Evolutionary conservation across 345 rosid species (phyloP).

Genomic region (Nephelium lappaceum): DNA sequence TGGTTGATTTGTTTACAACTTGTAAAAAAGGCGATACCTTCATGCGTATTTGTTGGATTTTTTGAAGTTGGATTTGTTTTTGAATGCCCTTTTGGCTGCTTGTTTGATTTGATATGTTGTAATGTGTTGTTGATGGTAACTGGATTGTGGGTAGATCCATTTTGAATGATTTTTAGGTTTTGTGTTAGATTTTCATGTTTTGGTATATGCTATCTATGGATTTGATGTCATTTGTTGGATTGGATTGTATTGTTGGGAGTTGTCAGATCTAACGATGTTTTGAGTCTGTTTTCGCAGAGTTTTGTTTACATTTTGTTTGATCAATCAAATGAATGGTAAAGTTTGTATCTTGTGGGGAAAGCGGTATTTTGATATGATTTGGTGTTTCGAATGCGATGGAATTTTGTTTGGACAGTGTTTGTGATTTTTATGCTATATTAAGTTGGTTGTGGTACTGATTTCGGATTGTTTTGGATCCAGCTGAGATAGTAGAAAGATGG

Average conservation of each 20-base stretch:
- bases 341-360: not conserved
- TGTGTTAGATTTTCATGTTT: not conserved
- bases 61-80: not conserved
- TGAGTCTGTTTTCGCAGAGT: not conserved
- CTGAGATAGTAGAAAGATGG: conserved; percentile 45
- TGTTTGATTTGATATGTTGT: not conserved
- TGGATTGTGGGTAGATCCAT: not conserved
- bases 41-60: not conserved
- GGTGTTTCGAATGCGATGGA: not conserved
- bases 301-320: not conserved
- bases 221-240: not conserved
- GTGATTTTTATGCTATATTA: not conserved
- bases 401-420: not conserved
- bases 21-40: not conserved
- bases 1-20: not conserved
- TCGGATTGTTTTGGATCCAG: not conserved
- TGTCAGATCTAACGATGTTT: not conserved
- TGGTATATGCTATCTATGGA: not conserved
- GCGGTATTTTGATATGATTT: not conserved
- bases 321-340: not conserved
- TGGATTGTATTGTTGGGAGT: not conserved
- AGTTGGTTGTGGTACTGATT: not conserved
- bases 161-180: not conserved
- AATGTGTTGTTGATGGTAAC: not conserved
- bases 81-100: not conserved